Evolutionary conservation across 2,329 filamentous ascomycete genomes (phyloP).

Genomic region (Diaporthe eres): DNA sequence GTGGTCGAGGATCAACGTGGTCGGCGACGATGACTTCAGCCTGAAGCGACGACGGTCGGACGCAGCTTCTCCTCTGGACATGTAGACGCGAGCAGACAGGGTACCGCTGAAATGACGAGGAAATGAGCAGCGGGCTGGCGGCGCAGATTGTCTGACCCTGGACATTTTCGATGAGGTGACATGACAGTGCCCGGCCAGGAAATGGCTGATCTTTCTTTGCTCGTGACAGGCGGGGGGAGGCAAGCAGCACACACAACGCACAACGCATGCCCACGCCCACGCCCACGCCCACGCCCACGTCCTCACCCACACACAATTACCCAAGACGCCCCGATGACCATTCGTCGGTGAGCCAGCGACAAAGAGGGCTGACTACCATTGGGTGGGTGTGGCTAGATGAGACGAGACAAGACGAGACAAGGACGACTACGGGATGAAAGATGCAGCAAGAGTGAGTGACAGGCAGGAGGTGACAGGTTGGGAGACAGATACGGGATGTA

Average conservation of each 20-base stretch:
- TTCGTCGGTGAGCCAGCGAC: constrained; percentile 13
- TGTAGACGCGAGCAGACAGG: constrained; percentile 6
- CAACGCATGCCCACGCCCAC: not conserved
- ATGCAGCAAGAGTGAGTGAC: not conserved
- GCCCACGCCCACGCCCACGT: not conserved
- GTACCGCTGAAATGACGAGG: constrained; percentile 16
- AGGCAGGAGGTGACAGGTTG: not conserved
- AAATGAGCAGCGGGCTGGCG: constrained; percentile 20
- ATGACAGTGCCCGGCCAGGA: not conserved
- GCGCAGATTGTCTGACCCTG: constrained; percentile 22
- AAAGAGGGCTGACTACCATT: constrained; percentile 29
- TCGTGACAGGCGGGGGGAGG: not conserved
- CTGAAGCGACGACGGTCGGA: not conserved
- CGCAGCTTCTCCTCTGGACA: not conserved
- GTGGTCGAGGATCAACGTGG: constrained; percentile 4
- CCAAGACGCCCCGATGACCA: constrained; percentile 7
- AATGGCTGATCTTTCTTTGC: constrained; percentile 6
- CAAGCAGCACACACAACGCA: not conserved
- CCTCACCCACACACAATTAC: not conserved
- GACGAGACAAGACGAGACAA: constrained; percentile 18
- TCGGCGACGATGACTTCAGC: constrained; percentile 16
- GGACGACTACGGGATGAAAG: not conserved
- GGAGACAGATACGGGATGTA: constrained; percentile 9
- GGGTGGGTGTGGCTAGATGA: constrained; percentile 4
- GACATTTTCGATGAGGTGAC: constrained; percentile 9